Conservation (phyloP, 192 early-diverging fungal genomes). For the Backusella westeae region DNA sequence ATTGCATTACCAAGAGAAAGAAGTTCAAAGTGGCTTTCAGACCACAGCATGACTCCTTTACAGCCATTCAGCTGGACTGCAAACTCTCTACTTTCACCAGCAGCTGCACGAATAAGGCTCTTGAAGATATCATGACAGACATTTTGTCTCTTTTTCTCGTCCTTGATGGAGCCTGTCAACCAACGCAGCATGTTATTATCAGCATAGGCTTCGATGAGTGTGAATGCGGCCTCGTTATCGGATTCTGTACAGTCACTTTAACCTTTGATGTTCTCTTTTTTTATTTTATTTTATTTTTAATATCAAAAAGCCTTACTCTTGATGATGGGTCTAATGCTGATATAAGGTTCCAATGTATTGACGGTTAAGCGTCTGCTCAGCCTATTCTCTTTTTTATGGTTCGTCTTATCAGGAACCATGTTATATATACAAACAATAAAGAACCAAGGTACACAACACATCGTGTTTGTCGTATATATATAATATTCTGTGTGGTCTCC, state of each 20-base stretch:
- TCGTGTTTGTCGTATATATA: no score
- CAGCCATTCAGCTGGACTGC: conserved; percentile 24
- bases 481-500: neutral
- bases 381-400: conserved; percentile 6
- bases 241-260: neutral
- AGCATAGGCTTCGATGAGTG: conserved; percentile 10
- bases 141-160: neutral
- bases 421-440: neutral
- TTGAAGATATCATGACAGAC: conserved; percentile 7
- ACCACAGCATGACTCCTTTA: conserved; percentile 27
- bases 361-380: conserved; percentile 16
- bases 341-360: conserved; percentile 6
- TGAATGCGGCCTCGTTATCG: conserved; percentile 17
- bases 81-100: conserved; percentile 16
- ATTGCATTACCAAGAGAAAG: conserved; percentile 2
- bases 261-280: no score
- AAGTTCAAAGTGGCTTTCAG: neutral
- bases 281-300: neutral
- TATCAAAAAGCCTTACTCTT: neutral
- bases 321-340: no score
- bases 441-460: neutral
- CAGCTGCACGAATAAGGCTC: neutral
- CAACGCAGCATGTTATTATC: conserved; percentile 6
- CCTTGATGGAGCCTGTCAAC: conserved; percentile 9
- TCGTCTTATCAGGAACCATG: neutral